These are phyloP conservation scores for Trichoderma pleuroti DNA, from an alignment of 2,329 filamentous ascomycete genomes.

Conservation along the genomic window DNA sequence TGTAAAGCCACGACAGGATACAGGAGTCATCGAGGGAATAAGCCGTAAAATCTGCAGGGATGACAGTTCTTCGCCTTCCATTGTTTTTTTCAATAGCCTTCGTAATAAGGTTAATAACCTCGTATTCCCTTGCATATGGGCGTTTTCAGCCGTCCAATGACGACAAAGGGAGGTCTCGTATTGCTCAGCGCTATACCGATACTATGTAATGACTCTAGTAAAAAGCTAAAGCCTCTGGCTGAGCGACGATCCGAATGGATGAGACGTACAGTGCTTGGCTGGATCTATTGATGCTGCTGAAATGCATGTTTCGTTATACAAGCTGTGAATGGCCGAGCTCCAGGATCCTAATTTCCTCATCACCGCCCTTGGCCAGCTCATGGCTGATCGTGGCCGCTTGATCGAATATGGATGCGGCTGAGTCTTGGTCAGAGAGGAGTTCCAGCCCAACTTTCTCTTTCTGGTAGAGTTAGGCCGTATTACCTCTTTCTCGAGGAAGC, in stretches of 20 bases:
- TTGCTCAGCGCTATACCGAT: not conserved
- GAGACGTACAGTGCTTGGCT: constrained; percentile 14
- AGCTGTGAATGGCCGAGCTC: constrained; percentile 2
- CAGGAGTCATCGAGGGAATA: not conserved
- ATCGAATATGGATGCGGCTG: not conserved
- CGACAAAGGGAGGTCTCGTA: constrained; percentile 10
- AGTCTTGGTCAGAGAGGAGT: not conserved
- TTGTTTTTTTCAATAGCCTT: not conserved
- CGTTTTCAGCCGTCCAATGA: constrained; percentile 8
- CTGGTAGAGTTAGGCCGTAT: not conserved
- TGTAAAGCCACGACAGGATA: not conserved
- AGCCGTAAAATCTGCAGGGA: not conserved
- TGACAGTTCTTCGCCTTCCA: not conserved
- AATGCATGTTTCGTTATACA: constrained; percentile 1
- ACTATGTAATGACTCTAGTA: constrained; percentile 1
- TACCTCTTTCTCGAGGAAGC: not conserved
- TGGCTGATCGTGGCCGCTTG: constrained; percentile 4
- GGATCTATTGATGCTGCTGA: constrained; percentile 10
- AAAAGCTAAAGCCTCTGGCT: constrained; percentile 7
- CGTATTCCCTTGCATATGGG: constrained; percentile 16
- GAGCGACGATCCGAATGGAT: constrained; percentile 11
- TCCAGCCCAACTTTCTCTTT: not conserved
- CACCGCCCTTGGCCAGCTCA: constrained; percentile 4
- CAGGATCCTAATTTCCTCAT: not conserved
- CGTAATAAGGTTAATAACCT: constrained; percentile 14